phyloP scores from a whole-genome alignment of 202 grass and related monocot species.

The Saccharum hybrid region DNA sequence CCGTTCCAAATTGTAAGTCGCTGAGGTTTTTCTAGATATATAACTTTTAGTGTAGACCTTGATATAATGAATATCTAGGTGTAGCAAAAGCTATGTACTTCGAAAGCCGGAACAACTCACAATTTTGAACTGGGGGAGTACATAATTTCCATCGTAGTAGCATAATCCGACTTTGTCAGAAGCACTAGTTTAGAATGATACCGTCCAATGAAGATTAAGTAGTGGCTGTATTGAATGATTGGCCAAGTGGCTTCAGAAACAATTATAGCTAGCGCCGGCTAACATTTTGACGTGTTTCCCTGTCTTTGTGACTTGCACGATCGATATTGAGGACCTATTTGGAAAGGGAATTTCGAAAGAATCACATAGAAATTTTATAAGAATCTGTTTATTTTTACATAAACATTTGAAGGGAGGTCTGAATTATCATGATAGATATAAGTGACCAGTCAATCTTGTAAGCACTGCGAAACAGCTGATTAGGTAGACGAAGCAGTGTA shows the following conservation, averaged over 20 bases:
- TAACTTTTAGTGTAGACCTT: no score
- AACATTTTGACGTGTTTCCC: neutral
- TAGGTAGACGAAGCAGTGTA: neutral
- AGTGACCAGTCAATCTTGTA: neutral
- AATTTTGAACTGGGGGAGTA: no score
- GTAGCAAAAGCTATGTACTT: neutral
- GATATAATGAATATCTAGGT: neutral
- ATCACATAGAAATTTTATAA: no score
- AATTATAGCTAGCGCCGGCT: neutral
- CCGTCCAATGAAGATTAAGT: neutral
- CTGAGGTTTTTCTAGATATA: no score
- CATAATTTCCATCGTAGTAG: neutral
- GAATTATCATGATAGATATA: neutral
- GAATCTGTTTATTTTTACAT: neutral
- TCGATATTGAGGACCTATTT: neutral
- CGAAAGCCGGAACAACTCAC: neutral
- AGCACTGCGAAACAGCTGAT: neutral
- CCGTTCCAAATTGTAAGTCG: neutral
- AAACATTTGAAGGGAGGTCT: neutral
- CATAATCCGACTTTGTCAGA: neutral
- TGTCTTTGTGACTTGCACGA: neutral
- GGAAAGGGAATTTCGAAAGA: neutral
- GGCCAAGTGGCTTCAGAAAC: neutral
- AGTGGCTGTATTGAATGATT: neutral
- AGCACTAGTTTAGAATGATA: neutral